These are phyloP conservation scores for Tulasnella sp. DNA, from an alignment of 768 basidiomycete species.

Conservation along the genomic window DNA sequence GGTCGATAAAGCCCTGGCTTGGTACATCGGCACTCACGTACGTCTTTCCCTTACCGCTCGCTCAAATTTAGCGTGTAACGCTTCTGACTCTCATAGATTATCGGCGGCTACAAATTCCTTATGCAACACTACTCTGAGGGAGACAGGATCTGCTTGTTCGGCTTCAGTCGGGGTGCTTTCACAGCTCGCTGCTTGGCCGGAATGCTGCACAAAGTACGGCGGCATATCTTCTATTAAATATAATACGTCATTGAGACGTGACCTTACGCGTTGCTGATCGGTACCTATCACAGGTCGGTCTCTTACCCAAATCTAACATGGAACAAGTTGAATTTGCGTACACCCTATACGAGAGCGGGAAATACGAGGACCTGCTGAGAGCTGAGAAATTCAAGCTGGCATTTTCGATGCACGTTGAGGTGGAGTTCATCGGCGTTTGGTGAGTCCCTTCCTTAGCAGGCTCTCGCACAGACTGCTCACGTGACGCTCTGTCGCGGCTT, in stretches of 20 bases:
- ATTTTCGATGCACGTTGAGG: conserved; percentile 24
- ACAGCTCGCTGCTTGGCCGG: conserved; percentile 23
- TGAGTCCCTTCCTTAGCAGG: neutral
- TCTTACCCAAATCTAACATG: conserved; percentile 9
- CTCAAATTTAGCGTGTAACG: no score
- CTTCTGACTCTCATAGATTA: no score
- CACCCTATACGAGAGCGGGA: conserved; percentile 6
- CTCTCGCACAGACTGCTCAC: neutral
- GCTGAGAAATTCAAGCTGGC: conserved; percentile 24
- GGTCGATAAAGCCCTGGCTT: conserved; percentile 15
- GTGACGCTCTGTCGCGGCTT: neutral
- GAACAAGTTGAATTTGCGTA: conserved; percentile 17
- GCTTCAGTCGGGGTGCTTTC: conserved; percentile 23
- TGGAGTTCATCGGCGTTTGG: conserved; percentile 27
- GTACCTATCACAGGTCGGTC: conserved; percentile 11
- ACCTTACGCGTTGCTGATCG: no score
- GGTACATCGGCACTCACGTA: conserved; percentile 29
- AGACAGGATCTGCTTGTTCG: conserved; percentile 22
- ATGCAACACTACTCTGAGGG: conserved; percentile 15
- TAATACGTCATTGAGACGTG: no score
- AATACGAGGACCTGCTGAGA: neutral
- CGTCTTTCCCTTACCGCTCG: conserved; percentile 29
- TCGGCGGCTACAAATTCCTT: conserved; percentile 17
- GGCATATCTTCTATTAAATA: no score
- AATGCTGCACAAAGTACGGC: conserved; percentile 21